Conservation (phyloP, 2,329 filamentous ascomycete species). For the Dissoconium aciculare region DNA sequence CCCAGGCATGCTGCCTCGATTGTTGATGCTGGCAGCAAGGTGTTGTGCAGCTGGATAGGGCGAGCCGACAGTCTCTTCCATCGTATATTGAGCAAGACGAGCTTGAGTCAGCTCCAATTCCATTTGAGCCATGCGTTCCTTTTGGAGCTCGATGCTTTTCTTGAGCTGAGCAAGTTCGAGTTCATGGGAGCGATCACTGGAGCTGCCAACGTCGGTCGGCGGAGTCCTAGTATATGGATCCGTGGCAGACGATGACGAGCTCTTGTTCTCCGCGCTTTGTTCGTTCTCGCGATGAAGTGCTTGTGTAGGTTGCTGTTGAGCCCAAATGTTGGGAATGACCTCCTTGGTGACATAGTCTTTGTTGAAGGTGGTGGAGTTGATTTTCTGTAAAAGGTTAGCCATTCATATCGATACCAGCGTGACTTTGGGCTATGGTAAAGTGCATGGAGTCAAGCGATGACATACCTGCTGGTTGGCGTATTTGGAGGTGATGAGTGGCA, state of each 20-base stretch:
- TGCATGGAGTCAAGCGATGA: conserved; percentile 12
- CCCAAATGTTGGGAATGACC: conserved; percentile 54
- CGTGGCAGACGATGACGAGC: conserved; percentile 17
- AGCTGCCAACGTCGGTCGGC: conserved; percentile 11
- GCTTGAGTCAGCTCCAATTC: conserved; percentile 56
- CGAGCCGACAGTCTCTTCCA: conserved; percentile 33
- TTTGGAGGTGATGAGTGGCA: conserved; percentile 26
- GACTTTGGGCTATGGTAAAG: conserved; percentile 10
- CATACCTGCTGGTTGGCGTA: conserved; percentile 21
- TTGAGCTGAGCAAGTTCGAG: conserved; percentile 55
- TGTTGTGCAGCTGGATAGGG: conserved; percentile 20
- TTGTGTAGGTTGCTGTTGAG: conserved; percentile 54
- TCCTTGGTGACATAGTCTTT: conserved; percentile 4
- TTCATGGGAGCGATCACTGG: conserved; percentile 24
- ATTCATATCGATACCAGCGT: conserved; percentile 8
- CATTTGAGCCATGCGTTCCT: conserved; percentile 54
- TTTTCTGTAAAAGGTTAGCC: not conserved
- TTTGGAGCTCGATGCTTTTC: conserved; percentile 54
- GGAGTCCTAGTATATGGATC: conserved; percentile 20
- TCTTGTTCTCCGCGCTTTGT: conserved; percentile 19
- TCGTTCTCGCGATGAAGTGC: conserved; percentile 40
- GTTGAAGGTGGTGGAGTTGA: conserved; percentile 23
- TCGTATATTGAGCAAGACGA: conserved; percentile 44
- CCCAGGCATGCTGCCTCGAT: conserved; percentile 9
- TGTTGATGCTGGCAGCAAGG: conserved; percentile 17